Conservation (phyloP, 202 grass and related monocot species). For the Sporobolus alterniflorus region DNA sequence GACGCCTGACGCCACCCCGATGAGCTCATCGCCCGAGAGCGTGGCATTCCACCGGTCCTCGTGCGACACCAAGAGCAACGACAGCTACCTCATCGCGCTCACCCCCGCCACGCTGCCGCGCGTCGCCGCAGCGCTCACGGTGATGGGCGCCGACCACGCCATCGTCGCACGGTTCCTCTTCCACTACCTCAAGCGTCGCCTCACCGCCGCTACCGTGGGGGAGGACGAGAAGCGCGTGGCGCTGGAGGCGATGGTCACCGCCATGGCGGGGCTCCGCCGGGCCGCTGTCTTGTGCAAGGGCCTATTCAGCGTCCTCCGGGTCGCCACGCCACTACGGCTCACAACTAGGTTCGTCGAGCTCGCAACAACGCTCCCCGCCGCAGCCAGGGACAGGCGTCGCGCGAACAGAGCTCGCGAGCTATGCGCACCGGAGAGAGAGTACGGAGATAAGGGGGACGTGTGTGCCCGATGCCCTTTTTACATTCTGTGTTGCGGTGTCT, state of each 20-base stretch:
- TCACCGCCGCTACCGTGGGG: slow-evolving; percentile 22
- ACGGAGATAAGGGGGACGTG: too few species aligned
- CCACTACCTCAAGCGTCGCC: slow-evolving; percentile 75
- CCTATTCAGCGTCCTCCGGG: slow-evolving; percentile 77
- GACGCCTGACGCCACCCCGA: slow-evolving; percentile 67
- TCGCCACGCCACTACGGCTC: slow-evolving; percentile 59
- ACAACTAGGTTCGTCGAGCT: slow-evolving; percentile 73
- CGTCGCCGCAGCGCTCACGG: slow-evolving; percentile 58
- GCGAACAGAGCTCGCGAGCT: too few species aligned
- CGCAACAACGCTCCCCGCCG: slow-evolving; percentile 59
- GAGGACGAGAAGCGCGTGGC: neutral
- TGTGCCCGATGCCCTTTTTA: too few species aligned
- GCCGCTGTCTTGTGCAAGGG: slow-evolving; percentile 70
- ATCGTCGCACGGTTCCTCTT: slow-evolving; percentile 73
- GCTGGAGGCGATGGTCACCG: slow-evolving; percentile 48
- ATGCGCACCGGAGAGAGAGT: too few species aligned
- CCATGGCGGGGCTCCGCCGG: slow-evolving; percentile 66
- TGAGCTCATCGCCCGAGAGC: slow-evolving; percentile 89
- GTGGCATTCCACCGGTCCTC: slow-evolving; percentile 82
- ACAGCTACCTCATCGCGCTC: slow-evolving; percentile 65
- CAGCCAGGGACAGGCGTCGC: slow-evolving; percentile 86
- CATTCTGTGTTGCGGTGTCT: too few species aligned
- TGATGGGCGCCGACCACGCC: slow-evolving; percentile 54
- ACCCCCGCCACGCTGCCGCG: slow-evolving; percentile 49
- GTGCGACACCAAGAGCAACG: slow-evolving; percentile 83